A percentile compares a stretch with the other conserved stretches of the same genome.
phyloP scores from a whole-genome alignment of 768 basidiomycete genomes.

The Termitomyces heimii region DNA sequence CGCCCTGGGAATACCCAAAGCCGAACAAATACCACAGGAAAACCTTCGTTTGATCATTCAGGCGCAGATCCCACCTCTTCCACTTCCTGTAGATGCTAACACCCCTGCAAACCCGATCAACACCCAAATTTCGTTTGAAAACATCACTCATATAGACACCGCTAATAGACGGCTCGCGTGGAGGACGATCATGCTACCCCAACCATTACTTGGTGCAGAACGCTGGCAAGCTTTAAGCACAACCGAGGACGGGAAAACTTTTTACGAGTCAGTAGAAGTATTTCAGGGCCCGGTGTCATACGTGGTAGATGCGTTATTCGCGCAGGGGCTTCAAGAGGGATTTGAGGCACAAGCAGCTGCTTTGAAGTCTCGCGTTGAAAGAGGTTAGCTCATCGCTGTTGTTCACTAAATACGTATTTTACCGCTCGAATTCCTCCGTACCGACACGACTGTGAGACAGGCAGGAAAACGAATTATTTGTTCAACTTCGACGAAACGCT shows the following conservation, averaged over 20 bases:
- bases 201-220: conserved; percentile 20
- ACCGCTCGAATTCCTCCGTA: not conserved
- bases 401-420: not conserved
- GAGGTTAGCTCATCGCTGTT: not conserved
- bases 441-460: not conserved
- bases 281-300: conserved; percentile 18
- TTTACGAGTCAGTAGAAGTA: conserved; percentile 25
- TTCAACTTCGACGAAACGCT: not conserved
- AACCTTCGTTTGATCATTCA: conserved; percentile 19
- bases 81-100: conserved; percentile 20
- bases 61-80: conserved; percentile 26
- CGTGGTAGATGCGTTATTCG: conserved; percentile 18
- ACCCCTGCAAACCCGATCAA: conserved; percentile 21
- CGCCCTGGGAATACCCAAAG: conserved; percentile 15
- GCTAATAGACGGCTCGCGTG: conserved; percentile 20
- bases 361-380: conserved; percentile 1
- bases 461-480: not conserved
- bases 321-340: conserved; percentile 16
- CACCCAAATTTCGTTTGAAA: conserved; percentile 22
- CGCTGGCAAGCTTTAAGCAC: conserved; percentile 21
- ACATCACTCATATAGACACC: conserved; percentile 23
- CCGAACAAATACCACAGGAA: conserved; percentile 19
- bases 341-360: conserved; percentile 19
- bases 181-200: conserved; percentile 20
- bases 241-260: conserved; percentile 17